phyloP scores from a whole-genome alignment of 768 basidiomycete species.

The Hebeloma cylindrosporum region DNA sequence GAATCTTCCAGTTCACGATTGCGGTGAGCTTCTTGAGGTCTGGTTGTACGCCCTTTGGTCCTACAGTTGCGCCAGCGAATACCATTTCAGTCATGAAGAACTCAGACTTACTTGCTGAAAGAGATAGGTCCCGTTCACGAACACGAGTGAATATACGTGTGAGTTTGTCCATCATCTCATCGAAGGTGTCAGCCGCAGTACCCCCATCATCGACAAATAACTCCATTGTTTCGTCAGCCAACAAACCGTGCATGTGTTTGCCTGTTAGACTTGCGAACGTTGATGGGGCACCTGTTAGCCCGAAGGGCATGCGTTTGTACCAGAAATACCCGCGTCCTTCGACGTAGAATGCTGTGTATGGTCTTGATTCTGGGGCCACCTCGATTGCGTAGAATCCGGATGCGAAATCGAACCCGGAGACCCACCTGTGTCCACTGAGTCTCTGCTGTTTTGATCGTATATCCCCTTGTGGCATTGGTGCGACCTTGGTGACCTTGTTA shows the following conservation, averaged over 20 bases:
- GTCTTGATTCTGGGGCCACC: conserved; percentile 18
- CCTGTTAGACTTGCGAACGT: conserved; percentile 33
- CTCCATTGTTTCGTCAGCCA: conserved; percentile 24
- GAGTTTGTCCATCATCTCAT: too few relatives aligned
- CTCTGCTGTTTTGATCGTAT: conserved; percentile 38
- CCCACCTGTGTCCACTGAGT: conserved; percentile 34
- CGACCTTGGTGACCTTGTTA: conserved; percentile 30
- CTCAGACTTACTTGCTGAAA: too few relatives aligned
- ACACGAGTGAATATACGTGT: too few relatives aligned
- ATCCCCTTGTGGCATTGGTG: conserved; percentile 38
- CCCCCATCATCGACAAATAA: conserved; percentile 44
- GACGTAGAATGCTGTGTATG: conserved; percentile 35
- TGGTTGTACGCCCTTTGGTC: too few relatives aligned
- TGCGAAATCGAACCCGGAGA: conserved; percentile 38
- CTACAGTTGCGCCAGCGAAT: too few relatives aligned
- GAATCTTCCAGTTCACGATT: too few relatives aligned
- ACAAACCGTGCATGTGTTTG: conserved; percentile 22
- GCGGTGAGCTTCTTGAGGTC: too few relatives aligned
- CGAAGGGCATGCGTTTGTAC: conserved; percentile 39
- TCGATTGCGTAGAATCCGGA: conserved; percentile 34
- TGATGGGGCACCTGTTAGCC: conserved; percentile 38
- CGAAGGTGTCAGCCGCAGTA: too few relatives aligned
- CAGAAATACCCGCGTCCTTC: conserved; percentile 36
- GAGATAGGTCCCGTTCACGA: too few relatives aligned
- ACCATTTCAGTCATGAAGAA: too few relatives aligned